Base-by-base conservation (phyloP, 106 monocot species). In the Platanthera zijinensis region DNA sequence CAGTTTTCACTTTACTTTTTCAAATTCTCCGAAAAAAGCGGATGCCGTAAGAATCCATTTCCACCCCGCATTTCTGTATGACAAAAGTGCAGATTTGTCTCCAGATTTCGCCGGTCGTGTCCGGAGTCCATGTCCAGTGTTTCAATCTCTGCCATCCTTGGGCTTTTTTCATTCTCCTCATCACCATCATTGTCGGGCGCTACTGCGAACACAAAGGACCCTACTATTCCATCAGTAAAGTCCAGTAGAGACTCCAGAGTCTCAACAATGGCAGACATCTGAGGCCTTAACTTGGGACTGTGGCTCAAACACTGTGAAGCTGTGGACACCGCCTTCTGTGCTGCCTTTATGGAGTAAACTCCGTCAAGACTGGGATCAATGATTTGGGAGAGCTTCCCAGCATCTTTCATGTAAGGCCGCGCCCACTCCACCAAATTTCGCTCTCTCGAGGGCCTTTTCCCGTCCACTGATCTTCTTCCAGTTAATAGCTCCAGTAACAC, bases 341-440 rank as follows among this genome's bases (percentile, higher is more conserved):
- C 87, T 4, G 82, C 89, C 73, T 77, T 83, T 52, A 28, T 52
- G 11, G 92, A 92, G 68, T 88, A 93, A 71, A 80, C 77, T 3
- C 84, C 87, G 4, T 93, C 90, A 14, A 93, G 82, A 11, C 50
- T 74, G 3, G 85, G 90, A 54, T 93, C 92, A 74, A 93, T 87
- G 52, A 93, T 84, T 45, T 74, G 72, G 70, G 57, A 28, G 7
- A 93, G 51, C 78, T 80, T 90, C 21, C 82, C 75, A 0, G 80
- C 14, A 28, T 83, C 78, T 21, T 76, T 90, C n/a, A 93, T 17
- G 32, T 19, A 80, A 11, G 92, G 90, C 74, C 75, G 49, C 5
- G 92, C 90, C 88, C 90, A 94, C 14, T 86, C 83, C 5, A 94
- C 93, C 0, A 94, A 79, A 78, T 86, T 90, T 51, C 90, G 88